phyloP scores from a whole-genome alignment of 2,329 filamentous ascomycete genomes.

The Apiospora marii region DNA sequence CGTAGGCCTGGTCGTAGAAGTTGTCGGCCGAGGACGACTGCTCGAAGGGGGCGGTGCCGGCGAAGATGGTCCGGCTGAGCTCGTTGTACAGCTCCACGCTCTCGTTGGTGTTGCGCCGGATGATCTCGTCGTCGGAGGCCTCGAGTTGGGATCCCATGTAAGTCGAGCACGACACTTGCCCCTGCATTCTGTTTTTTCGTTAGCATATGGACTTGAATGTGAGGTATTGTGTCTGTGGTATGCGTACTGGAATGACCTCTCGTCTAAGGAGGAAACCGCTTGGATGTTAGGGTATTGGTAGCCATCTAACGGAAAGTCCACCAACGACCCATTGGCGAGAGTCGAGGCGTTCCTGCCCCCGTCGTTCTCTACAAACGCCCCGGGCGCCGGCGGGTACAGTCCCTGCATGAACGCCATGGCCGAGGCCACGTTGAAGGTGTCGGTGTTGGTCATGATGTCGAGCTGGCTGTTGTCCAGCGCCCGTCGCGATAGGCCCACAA shows the following conservation, averaged over 20 bases:
- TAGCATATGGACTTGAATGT: neutral
- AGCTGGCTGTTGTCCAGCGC: constrained; percentile 60
- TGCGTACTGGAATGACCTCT: neutral
- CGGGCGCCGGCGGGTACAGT: constrained; percentile 76
- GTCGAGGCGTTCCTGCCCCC: constrained; percentile 53
- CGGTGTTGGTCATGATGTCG: constrained; percentile 48
- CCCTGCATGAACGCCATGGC: constrained; percentile 84
- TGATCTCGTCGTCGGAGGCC: constrained; percentile 30
- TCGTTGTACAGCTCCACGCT: constrained; percentile 50
- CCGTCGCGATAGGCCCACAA: constrained; percentile 51
- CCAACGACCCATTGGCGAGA: constrained; percentile 65
- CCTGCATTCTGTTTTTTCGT: constrained; percentile 45
- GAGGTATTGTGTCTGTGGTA: no score
- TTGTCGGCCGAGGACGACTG: constrained; percentile 41
- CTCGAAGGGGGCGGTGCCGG: constrained; percentile 43
- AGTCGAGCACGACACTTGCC: constrained; percentile 47
- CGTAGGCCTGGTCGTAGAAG: constrained; percentile 57
- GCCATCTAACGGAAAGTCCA: constrained; percentile 74
- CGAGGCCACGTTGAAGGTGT: constrained; percentile 66
- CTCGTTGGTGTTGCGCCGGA: constrained; percentile 34
- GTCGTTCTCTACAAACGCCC: constrained; percentile 44
- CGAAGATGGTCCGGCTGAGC: constrained; percentile 49
- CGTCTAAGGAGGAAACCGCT: constrained; percentile 46
- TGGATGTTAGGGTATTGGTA: constrained; percentile 81
- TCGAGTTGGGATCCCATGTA: constrained; percentile 46